Evolutionary conservation across 2,329 filamentous ascomycete species (phyloP).

Genomic region (Diaporthe sp.): DNA sequence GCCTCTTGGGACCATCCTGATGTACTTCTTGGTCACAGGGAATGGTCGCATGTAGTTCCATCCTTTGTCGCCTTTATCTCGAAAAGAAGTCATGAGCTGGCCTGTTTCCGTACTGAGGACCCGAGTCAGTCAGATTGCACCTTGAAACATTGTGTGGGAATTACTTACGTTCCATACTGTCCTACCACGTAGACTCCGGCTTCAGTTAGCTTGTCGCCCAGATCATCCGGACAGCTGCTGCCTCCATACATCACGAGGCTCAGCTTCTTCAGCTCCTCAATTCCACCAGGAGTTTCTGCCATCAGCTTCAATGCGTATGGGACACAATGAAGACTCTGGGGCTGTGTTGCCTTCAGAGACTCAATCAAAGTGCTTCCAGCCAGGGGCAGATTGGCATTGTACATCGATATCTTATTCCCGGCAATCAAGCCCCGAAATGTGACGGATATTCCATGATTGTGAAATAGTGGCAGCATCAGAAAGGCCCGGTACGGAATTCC

Average conservation of each 20-base stretch:
- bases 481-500: slow-evolving; percentile 58
- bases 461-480: slow-evolving; percentile 63
- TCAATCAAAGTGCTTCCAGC: slow-evolving; percentile 58
- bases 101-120: slow-evolving; percentile 65
- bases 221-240: slow-evolving; percentile 64
- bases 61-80: slow-evolving; percentile 61
- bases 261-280: slow-evolving; percentile 55
- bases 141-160: too few species aligned
- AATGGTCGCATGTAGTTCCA: slow-evolving; percentile 68
- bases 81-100: slow-evolving; percentile 67
- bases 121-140: neutral
- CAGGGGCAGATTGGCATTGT: slow-evolving; percentile 62
- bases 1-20: slow-evolving; percentile 52
- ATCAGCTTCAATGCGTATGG: slow-evolving; percentile 70
- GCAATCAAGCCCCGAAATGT: slow-evolving; percentile 61
- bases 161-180: slow-evolving; percentile 62
- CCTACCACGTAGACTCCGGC: slow-evolving; percentile 63
- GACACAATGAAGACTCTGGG: slow-evolving; percentile 66
- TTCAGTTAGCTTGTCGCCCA: slow-evolving; percentile 62
- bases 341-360: slow-evolving; percentile 53
- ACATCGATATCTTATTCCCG: slow-evolving; percentile 59
- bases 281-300: slow-evolving; percentile 64
- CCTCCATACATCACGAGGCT: slow-evolving; percentile 64
- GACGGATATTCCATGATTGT: slow-evolving; percentile 63
- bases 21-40: slow-evolving; percentile 53